phyloP scores from a whole-genome alignment of 2,329 filamentous ascomycete species.

The Fusarium protoensiforme region DNA sequence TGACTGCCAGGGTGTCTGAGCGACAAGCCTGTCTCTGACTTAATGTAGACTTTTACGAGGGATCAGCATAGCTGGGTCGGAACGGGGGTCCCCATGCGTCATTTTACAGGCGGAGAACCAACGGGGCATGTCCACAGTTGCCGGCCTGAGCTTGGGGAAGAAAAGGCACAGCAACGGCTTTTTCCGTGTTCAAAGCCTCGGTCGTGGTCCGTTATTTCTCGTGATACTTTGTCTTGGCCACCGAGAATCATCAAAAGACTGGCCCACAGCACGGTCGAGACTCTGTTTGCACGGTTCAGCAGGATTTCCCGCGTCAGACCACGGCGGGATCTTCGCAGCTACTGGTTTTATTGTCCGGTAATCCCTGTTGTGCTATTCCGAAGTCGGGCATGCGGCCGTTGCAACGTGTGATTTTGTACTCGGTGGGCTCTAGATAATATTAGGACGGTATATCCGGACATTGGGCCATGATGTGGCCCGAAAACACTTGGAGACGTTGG shows the following conservation, averaged over 20 bases:
- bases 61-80: background rate
- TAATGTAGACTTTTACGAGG: background rate
- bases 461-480: background rate
- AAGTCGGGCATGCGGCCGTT: background rate
- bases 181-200: background rate
- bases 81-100: background rate
- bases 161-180: background rate
- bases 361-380: background rate
- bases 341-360: background rate
- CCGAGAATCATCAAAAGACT: background rate
- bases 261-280: background rate
- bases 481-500: background rate
- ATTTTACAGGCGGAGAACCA: background rate
- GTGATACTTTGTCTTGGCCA: background rate
- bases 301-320: background rate
- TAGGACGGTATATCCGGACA: background rate
- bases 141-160: background rate
- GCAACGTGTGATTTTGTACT: background rate
- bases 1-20: background rate
- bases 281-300: background rate
- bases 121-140: background rate
- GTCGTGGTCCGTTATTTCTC: background rate
- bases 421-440: background rate
- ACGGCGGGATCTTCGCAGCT: background rate
- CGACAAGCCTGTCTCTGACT: background rate